Evolutionary conservation across 768 basidiomycete genomes (phyloP).

Genomic region (Leccinum disarticulatum): DNA sequence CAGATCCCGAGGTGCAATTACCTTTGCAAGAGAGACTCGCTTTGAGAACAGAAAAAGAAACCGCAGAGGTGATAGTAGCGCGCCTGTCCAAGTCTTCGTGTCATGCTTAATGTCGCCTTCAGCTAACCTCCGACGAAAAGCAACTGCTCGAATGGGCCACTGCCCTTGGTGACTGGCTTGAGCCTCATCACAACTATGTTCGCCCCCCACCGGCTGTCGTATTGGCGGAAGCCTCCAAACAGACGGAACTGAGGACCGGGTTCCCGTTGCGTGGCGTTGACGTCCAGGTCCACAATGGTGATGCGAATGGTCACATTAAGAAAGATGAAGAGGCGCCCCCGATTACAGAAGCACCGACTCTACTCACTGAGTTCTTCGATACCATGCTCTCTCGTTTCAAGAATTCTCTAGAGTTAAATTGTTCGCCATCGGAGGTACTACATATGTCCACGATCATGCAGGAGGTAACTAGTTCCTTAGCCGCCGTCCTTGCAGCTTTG

Average conservation of each 20-base stretch:
- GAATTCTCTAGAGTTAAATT: constrained; percentile 37
- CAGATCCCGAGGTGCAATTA: constrained; percentile 46
- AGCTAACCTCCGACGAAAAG: constrained; percentile 70
- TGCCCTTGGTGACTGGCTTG: constrained; percentile 72
- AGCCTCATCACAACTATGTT: constrained; percentile 69
- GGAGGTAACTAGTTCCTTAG: constrained; percentile 47
- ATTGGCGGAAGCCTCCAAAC: constrained; percentile 72
- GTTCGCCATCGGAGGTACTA: constrained; percentile 54
- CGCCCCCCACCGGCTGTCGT: constrained; percentile 71
- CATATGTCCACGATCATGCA: constrained; percentile 74
- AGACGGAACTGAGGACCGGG: constrained; percentile 68
- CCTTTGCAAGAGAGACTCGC: constrained; percentile 61
- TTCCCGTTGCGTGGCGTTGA: constrained; percentile 66
- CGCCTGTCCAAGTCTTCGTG: constrained; percentile 2
- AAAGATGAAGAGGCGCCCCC: constrained; percentile 72
- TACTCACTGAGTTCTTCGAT: constrained; percentile 61
- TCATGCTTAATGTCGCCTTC: constrained; percentile 8
- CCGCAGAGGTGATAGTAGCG: constrained; percentile 46
- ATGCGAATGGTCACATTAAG: constrained; percentile 47
- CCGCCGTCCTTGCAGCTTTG: not conserved
- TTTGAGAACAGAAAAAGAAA: constrained; percentile 48
- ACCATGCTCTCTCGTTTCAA: constrained; percentile 54
- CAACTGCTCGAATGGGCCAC: constrained; percentile 57
- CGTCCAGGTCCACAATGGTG: constrained; percentile 33
- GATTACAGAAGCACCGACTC: constrained; percentile 59